A percentile compares a stretch with the other conserved stretches of the same genome.
phyloP scores from a whole-genome alignment of 2,329 filamentous ascomycete genomes.

The Canariomyces notabilis region DNA sequence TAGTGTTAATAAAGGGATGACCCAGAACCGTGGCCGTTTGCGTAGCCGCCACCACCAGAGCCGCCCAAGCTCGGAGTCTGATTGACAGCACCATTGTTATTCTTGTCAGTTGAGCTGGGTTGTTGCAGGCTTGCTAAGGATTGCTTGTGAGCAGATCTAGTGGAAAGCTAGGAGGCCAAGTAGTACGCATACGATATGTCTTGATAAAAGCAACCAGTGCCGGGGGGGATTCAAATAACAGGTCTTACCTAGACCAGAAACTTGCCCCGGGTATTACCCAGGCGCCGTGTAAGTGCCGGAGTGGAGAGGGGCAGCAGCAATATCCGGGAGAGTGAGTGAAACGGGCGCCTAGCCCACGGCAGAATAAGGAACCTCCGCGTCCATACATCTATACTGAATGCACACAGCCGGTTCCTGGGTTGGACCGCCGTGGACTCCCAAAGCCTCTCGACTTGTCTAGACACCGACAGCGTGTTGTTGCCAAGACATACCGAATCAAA shows the following conservation, averaged over 20 bases:
- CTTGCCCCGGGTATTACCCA: too few species aligned
- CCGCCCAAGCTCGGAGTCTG: neutral
- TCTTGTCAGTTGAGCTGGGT: neutral
- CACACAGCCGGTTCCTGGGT: neutral
- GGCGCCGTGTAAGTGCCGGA: constrained; percentile 13
- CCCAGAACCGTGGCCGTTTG: neutral
- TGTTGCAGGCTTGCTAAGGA: neutral
- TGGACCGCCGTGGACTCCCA: neutral
- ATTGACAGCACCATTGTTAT: neutral
- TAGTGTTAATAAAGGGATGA: neutral
- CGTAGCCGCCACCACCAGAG: constrained; percentile 1
- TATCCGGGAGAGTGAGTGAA: too few species aligned
- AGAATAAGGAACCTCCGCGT: constrained; percentile 7
- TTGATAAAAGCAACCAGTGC: too few species aligned
- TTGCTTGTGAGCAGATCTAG: neutral
- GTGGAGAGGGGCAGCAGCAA: constrained; percentile 5
- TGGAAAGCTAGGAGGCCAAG: too few species aligned
- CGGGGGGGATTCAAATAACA: too few species aligned
- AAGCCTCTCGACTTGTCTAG: neutral
- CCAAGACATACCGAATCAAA: neutral
- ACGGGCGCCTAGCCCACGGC: constrained; percentile 3
- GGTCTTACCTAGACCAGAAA: too few species aligned
- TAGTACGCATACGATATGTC: too few species aligned
- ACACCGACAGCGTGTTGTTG: neutral
- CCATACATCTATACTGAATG: neutral